Evolutionary conservation across 441 rosid genomes (phyloP).

Genomic region (Viola pubescens): DNA sequence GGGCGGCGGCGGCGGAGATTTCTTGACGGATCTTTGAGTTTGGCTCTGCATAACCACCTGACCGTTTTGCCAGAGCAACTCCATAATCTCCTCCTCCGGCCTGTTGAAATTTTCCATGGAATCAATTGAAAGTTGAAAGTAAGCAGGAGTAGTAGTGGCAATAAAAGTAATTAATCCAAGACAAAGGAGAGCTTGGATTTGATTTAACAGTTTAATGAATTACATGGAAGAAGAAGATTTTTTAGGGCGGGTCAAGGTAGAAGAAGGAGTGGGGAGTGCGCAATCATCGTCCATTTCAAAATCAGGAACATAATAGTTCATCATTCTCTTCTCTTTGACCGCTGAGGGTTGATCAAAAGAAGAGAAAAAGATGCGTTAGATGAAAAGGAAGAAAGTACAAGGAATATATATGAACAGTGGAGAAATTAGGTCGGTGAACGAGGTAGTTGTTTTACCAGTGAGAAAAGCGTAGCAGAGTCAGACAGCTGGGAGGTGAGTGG

Average conservation of each 20-base stretch:
- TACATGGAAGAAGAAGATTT: slow-evolving; percentile 37
- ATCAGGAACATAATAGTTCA: slow-evolving; percentile 71
- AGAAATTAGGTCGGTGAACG: not conserved
- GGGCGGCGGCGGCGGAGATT: slow-evolving; percentile 18
- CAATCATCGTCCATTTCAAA: slow-evolving; percentile 51
- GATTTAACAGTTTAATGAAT: not conserved
- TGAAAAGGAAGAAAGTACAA: not conserved
- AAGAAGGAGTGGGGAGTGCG: slow-evolving; percentile 28
- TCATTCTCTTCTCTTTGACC: slow-evolving; percentile 10
- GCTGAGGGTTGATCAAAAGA: not conserved
- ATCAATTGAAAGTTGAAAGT: not conserved
- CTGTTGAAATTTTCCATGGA: slow-evolving; percentile 18
- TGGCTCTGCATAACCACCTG: slow-evolving; percentile 67
- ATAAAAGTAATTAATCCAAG: not conserved
- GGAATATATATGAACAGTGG: not conserved
- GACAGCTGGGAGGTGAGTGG: too few relatives aligned
- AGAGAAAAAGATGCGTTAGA: not conserved
- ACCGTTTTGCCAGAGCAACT: slow-evolving; percentile 87
- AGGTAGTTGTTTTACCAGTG: too few relatives aligned
- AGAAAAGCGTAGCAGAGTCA: too few relatives aligned
- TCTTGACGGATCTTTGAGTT: slow-evolving; percentile 39
- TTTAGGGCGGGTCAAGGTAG: slow-evolving; percentile 30
- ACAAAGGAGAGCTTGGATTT: not conserved
- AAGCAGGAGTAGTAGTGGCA: too few relatives aligned
- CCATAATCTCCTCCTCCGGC: slow-evolving; percentile 66